A percentile compares a stretch with the other conserved stretches of the same genome.
Conservation (phyloP, 768 basidiomycete genomes). For the Suillus subaureus region DNA sequence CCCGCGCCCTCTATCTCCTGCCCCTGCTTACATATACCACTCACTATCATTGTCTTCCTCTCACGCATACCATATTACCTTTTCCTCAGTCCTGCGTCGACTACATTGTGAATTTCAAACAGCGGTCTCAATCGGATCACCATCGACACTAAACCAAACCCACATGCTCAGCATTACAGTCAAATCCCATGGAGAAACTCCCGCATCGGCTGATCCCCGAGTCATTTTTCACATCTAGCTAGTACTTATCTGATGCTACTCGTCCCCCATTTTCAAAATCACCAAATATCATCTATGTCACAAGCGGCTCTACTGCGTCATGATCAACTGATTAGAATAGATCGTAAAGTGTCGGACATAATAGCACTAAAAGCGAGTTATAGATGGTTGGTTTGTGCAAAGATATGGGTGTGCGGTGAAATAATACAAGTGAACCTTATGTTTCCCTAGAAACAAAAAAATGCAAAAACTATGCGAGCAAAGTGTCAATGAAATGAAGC, state of each 20-base stretch:
- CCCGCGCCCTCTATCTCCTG: constrained; percentile 11
- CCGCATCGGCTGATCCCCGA: neutral
- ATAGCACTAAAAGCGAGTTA: constrained; percentile 29
- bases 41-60: neutral
- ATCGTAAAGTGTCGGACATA: constrained; percentile 32
- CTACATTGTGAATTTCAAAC: neutral
- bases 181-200: neutral
- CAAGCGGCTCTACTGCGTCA: constrained; percentile 8
- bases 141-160: neutral
- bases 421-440: constrained; percentile 35
- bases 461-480: constrained; percentile 20
- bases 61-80: neutral
- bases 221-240: neutral
- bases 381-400: constrained; percentile 24
- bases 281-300: neutral
- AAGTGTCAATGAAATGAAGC: constrained; percentile 15
- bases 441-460: constrained; percentile 20
- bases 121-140: constrained; percentile 2
- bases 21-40: constrained; percentile 23
- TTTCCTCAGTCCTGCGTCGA: neutral
- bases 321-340: constrained; percentile 30
- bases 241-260: neutral
- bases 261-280: constrained; percentile 1
- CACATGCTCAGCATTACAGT: neutral
- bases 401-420: constrained; percentile 30